Conservation (phyloP, 495 filamentous ascomycete species). For the Hypoxylon rickii region DNA sequence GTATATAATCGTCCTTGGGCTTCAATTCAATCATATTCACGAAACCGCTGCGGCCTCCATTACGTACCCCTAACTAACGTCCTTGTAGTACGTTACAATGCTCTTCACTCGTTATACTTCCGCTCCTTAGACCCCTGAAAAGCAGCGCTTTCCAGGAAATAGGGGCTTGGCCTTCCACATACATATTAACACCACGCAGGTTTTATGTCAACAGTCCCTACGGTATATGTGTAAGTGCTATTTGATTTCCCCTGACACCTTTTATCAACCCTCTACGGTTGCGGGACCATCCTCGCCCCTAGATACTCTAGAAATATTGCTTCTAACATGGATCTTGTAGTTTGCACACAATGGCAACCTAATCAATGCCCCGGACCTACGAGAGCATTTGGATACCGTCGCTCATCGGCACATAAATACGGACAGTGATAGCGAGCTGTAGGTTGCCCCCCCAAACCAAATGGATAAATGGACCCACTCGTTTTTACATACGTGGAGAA, state of each 20-base stretch:
- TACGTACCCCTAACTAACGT: conserved; percentile 2
- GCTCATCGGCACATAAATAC: conserved; percentile 97
- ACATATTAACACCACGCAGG: conserved; percentile 12
- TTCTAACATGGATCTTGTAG: neutral
- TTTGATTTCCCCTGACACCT: neutral
- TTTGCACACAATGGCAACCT: conserved; percentile 81
- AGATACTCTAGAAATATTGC: too few relatives aligned
- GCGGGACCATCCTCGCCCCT: too few relatives aligned
- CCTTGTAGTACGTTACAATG: conserved; percentile 10
- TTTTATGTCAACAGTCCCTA: conserved; percentile 89
- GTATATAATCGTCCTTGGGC: neutral
- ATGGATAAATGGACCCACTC: neutral
- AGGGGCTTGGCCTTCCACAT: neutral
- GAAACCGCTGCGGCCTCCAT: neutral
- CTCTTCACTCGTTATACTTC: neutral
- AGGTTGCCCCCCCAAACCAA: conserved; percentile 7
- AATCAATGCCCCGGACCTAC: conserved; percentile 86
- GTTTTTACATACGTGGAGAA: neutral
- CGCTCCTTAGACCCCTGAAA: neutral
- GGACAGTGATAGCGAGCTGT: conserved; percentile 83
- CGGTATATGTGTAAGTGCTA: conserved; percentile 52
- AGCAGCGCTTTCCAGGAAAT: neutral
- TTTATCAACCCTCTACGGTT: too few relatives aligned
- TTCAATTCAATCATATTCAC: neutral
- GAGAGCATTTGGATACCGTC: conserved; percentile 78